Conservation (phyloP, 2,329 filamentous ascomycete genomes). For the Fusarium buharicum region DNA sequence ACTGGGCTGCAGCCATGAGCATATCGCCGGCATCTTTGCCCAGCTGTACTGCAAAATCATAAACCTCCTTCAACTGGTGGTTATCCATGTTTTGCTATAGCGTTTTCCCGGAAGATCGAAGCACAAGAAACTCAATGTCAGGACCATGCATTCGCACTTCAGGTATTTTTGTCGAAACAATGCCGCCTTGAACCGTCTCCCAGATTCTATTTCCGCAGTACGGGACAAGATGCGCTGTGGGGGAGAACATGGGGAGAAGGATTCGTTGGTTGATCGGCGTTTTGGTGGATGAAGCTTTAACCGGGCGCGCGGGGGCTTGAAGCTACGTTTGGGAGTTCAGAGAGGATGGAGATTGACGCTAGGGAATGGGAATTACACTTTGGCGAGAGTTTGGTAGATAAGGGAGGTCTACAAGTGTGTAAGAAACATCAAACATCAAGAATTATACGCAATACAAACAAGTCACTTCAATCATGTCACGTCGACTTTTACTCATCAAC, state of each 20-base stretch:
- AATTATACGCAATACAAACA: background rate
- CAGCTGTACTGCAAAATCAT: slow-evolving; percentile 75
- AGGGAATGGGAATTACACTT: slow-evolving; percentile 23
- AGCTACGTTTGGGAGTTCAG: slow-evolving; percentile 6
- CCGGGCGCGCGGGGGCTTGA: slow-evolving; percentile 26
- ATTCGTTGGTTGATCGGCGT: slow-evolving; percentile 6
- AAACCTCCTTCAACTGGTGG: slow-evolving; percentile 70
- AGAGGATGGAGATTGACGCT: slow-evolving; percentile 18
- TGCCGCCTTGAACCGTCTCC: slow-evolving; percentile 37
- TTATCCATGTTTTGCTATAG: slow-evolving; percentile 47
- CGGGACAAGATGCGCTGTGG: slow-evolving; percentile 39
- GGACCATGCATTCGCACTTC: background rate
- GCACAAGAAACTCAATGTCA: slow-evolving; percentile 7
- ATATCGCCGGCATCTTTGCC: slow-evolving; percentile 76
- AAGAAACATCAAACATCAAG: background rate
- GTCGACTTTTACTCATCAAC: slow-evolving; percentile 76
- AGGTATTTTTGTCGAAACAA: slow-evolving; percentile 23
- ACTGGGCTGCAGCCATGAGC: slow-evolving; percentile 68
- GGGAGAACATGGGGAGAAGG: slow-evolving; percentile 6
- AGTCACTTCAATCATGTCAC: slow-evolving; percentile 46
- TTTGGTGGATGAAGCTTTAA: slow-evolving; percentile 43
- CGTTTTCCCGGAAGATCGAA: slow-evolving; percentile 16
- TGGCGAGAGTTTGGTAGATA: slow-evolving; percentile 23
- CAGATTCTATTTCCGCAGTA: slow-evolving; percentile 22
- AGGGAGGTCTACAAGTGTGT: background rate